Percentiles rank a stretch among this genome's conserved stretches.
These are phyloP conservation scores for Metschnikowia anglica DNA, from an alignment of 805 yeast species.

Conservation along the genomic window DNA sequence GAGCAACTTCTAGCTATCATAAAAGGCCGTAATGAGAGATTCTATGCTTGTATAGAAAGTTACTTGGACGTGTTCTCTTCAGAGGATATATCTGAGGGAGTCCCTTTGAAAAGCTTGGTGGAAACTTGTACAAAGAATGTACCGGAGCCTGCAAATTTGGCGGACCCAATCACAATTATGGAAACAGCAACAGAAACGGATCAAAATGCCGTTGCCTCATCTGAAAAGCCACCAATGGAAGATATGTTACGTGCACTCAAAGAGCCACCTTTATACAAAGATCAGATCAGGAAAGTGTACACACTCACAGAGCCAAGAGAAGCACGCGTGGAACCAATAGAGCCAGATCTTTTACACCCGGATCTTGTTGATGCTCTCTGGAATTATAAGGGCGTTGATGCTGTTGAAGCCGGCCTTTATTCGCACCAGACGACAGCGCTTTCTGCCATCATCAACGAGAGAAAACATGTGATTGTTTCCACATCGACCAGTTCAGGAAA, in stretches of 20 bases:
- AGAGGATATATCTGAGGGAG: slow-evolving; percentile 28
- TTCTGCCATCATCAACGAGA: slow-evolving; percentile 49
- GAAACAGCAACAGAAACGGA: not conserved
- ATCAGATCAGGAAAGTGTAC: slow-evolving; percentile 59
- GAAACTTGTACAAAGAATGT: slow-evolving; percentile 35
- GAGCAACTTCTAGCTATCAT: slow-evolving; percentile 63
- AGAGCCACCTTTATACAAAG: slow-evolving; percentile 50
- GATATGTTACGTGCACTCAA: slow-evolving; percentile 52
- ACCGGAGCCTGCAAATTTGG: slow-evolving; percentile 50
- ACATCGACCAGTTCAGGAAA: slow-evolving; percentile 97
- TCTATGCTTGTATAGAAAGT: slow-evolving; percentile 27
- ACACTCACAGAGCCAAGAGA: slow-evolving; percentile 44
- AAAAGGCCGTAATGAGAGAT: slow-evolving; percentile 53
- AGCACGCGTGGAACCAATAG: slow-evolving; percentile 46
- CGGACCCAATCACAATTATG: slow-evolving; percentile 58
- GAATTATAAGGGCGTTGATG: slow-evolving; percentile 41
- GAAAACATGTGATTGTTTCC: slow-evolving; percentile 75
- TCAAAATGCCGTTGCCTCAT: not conserved
- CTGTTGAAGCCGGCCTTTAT: slow-evolving; percentile 53
- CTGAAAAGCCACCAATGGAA: slow-evolving; percentile 22
- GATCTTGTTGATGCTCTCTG: slow-evolving; percentile 50
- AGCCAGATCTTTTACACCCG: slow-evolving; percentile 46
- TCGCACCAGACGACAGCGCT: slow-evolving; percentile 83
- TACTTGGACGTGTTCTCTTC: slow-evolving; percentile 26
- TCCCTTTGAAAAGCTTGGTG: slow-evolving; percentile 42